Evolutionary conservation across 805 yeast species (phyloP).

Genomic region (Starmerella bombi): DNA sequence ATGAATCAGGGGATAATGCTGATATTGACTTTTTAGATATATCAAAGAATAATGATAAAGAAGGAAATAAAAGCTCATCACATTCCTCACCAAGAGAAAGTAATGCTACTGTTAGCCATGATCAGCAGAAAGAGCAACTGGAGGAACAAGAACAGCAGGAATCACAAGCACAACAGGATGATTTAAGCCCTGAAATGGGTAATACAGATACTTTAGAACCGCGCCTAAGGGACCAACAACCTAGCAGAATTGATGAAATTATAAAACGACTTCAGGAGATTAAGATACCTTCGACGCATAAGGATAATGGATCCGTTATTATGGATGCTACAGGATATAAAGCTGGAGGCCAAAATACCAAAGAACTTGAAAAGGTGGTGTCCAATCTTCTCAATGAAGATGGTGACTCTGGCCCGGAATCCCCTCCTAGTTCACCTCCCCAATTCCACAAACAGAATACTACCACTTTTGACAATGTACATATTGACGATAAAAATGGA

Average conservation of each 20-base stretch:
- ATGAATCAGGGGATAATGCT: constrained; percentile 9
- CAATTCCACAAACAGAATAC: neutral
- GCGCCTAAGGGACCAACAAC: constrained; percentile 15
- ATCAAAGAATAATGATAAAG: neutral
- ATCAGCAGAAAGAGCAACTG: neutral
- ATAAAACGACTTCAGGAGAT: constrained; percentile 29
- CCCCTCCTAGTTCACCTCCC: constrained; percentile 6
- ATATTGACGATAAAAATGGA: neutral
- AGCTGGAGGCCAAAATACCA: constrained; percentile 45
- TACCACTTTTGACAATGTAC: neutral
- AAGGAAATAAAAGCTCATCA: too few relatives aligned
- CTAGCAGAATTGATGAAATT: constrained; percentile 20
- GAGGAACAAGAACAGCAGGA: neutral
- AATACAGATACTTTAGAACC: constrained; percentile 13
- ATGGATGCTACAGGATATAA: constrained; percentile 94
- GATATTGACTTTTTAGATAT: constrained; percentile 22
- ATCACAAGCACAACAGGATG: neutral
- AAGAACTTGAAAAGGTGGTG: constrained; percentile 63
- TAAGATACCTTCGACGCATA: constrained; percentile 78
- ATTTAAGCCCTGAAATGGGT: neutral
- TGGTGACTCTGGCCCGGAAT: constrained; percentile 9
- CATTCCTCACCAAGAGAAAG: neutral
- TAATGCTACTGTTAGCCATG: neutral
- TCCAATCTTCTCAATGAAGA: constrained; percentile 7
- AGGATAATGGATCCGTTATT: constrained; percentile 77